phyloP scores from a whole-genome alignment of 1,284 basidiomycete genomes.

The Xanthoconium separans region DNA sequence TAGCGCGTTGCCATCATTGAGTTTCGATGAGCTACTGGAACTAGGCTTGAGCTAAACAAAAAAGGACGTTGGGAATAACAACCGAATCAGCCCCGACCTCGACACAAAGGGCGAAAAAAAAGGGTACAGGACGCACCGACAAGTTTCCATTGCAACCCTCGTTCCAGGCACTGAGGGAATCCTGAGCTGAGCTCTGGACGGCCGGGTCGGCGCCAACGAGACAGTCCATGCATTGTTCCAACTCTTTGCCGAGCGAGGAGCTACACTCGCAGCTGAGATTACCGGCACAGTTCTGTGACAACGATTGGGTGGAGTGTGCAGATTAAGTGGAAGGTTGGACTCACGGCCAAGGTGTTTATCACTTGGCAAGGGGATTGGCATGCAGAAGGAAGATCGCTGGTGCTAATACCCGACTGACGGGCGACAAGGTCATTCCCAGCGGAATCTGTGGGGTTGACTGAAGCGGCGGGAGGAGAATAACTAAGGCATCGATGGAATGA shows the following conservation, averaged over 20 bases:
- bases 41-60: neutral
- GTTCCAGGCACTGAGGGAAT: constrained; percentile 16
- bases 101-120: neutral
- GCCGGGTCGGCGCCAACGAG: constrained; percentile 5
- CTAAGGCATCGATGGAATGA: neutral
- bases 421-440: constrained; percentile 10
- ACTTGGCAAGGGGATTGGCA: constrained; percentile 26
- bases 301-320: no score
- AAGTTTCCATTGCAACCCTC: constrained; percentile 15
- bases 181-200: constrained; percentile 4
- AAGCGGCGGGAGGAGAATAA: neutral
- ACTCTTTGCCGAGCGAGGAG: constrained; percentile 6
- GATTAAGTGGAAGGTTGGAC: neutral
- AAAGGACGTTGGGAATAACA: no score
- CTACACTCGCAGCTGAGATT: constrained; percentile 13
- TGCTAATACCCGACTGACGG: constrained; percentile 15
- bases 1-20: constrained; percentile 9
- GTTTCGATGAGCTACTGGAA: neutral
- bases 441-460: neutral
- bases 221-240: constrained; percentile 24
- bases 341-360: constrained; percentile 18
- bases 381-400: constrained; percentile 12
- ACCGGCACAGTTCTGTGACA: constrained; percentile 11
- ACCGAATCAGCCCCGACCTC: neutral
- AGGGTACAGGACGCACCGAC: constrained; percentile 16